Base-by-base conservation (phyloP, 805 yeast species). In the Trichomonascus vanleenenianus region DNA sequence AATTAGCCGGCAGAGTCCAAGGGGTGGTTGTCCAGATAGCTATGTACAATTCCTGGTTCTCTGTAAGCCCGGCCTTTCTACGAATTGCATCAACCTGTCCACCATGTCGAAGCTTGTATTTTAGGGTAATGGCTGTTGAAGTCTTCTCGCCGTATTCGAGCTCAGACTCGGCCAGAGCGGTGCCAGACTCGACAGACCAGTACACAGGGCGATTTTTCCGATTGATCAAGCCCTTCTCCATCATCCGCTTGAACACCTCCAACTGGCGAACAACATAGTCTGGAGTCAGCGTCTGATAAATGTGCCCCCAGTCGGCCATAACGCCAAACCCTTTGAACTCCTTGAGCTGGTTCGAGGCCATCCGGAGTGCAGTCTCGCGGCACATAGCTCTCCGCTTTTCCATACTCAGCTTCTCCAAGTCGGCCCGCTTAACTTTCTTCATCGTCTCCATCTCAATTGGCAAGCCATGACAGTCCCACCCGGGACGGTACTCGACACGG, bases 381-480 rank as follows among this genome's bases (percentile, higher is more conserved):
- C 96, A 93, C 14, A 76, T 63, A n/a, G 66, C 59, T 38, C 96
- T 72, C 11, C 84, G 73, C 43, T 82, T 81, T n/a, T 67, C 56
- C 0, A 76, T 67, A 18, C 73, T 60, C 45, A 54, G 50, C 34
- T 49, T 64, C 15, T 38, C 37, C 19, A 48, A 43, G 18, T 56
- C 54, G 16, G 43, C 62, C 27, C 61, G 55, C 43, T 60, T 52
- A 7, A 52, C 51, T 41, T 69, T 63, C 62, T 60, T 58, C 18
- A 86, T 63, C 0, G 95, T 95, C 56, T 88, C 89, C 60, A 86
- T 70, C 63, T 93, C 99, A 51, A 93, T 93, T 1, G 99, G 99
- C 33, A 93, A 68, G 0, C 99, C 99, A 66, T 93, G 99, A 59
- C 98, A 93, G 62, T 93, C 99, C 97, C 98, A 93, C 0, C 99